Percentiles rank a stretch among this genome's conserved stretches.
phyloP scores from a whole-genome alignment of 345 rosid genomes.

The Boechera retrofracta region DNA sequence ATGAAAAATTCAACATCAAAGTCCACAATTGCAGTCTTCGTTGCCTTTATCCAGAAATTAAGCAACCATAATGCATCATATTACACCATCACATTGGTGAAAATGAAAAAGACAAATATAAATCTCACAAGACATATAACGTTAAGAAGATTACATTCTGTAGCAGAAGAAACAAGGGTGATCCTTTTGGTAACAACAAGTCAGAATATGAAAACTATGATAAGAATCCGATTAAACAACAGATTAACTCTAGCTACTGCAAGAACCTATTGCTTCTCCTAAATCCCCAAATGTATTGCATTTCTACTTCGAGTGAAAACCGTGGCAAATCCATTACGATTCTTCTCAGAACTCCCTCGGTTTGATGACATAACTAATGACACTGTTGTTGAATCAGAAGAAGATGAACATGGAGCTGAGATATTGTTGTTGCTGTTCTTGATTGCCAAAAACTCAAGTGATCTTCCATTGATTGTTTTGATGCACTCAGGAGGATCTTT shows the following conservation, averaged over 20 bases:
- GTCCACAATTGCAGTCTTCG: not conserved
- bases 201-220: slow-evolving; percentile 1
- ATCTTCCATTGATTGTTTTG: slow-evolving; percentile 39
- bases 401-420: slow-evolving; percentile 42
- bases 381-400: slow-evolving; percentile 8
- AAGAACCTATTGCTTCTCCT: slow-evolving; percentile 26
- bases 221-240: slow-evolving; percentile 3
- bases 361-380: slow-evolving; percentile 38
- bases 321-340: slow-evolving; percentile 83
- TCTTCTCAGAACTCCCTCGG: slow-evolving; percentile 68
- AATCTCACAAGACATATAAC: slow-evolving; percentile 8
- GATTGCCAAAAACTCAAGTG: not conserved
- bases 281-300: slow-evolving; percentile 78
- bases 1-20: not conserved
- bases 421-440: not conserved
- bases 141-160: not conserved
- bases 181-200: not conserved
- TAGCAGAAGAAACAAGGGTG: slow-evolving; percentile 3
- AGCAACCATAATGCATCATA: slow-evolving; percentile 4
- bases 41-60: not conserved
- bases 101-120: not conserved
- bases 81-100: not conserved
- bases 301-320: slow-evolving; percentile 82
- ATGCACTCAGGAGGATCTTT: slow-evolving; percentile 39
- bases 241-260: slow-evolving; percentile 19